These are phyloP conservation scores for Fraxinus albicans DNA, from an alignment of 305 asterid genomes.

Conservation along the genomic window DNA sequence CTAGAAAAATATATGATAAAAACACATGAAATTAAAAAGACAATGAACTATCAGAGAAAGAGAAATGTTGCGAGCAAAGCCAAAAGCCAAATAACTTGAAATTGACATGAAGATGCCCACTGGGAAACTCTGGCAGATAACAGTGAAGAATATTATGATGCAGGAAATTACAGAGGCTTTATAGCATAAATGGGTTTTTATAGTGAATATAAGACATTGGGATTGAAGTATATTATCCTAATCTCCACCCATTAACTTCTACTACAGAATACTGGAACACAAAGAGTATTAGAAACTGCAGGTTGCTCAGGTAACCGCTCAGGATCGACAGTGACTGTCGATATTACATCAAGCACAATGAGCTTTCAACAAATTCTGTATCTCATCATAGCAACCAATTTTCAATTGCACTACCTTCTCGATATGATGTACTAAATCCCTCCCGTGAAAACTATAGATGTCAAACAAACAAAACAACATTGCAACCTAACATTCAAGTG, in stretches of 20 bases:
- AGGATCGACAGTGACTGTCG: slow-evolving; percentile 42
- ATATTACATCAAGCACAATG: slow-evolving; percentile 32
- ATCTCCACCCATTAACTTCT: neutral
- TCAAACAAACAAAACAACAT: neutral
- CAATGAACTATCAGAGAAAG: neutral
- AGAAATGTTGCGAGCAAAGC: neutral
- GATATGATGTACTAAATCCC: neutral
- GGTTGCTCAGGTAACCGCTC: slow-evolving; percentile 78
- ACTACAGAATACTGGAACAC: neutral
- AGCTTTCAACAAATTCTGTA: slow-evolving; percentile 20
- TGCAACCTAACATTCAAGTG: neutral
- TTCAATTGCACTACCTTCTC: neutral
- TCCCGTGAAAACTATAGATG: neutral
- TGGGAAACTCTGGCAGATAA: neutral
- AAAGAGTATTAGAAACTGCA: neutral
- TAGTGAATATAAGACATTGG: neutral
- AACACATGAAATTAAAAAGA: neutral
- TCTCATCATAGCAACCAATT: slow-evolving; percentile 35
- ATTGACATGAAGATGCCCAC: neutral
- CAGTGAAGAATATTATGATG: neutral
- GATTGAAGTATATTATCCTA: neutral
- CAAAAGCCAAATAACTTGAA: neutral
- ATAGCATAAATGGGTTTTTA: neutral
- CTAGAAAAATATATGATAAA: neutral
- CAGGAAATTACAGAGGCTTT: neutral